Evolutionary conservation across 352 stramenopile genomes (phyloP), one percentile per base, ranked within the genome.

Genomic region (Peronospora farinosa): DNA sequence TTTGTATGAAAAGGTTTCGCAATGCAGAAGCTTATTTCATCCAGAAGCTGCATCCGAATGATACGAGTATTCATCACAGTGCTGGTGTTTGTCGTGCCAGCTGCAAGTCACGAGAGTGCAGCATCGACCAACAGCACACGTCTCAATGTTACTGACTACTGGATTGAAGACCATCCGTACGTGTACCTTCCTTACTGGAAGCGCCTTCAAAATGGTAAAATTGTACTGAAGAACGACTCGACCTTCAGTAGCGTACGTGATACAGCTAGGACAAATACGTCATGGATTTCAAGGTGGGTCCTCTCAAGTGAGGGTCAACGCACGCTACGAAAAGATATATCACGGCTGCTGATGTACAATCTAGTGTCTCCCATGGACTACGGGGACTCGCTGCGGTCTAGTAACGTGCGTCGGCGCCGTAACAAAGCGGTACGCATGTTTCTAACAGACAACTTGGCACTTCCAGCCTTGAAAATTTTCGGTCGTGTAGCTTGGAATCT

Each of bases 331-430:
- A 70, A 73, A 23, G 47, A 70, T 15, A 33, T 69, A 3, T 47
- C 60, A 5, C 54, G 42, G 15, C 30, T 63, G 31, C 19, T 82
- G 21, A 57, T 82, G 39, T 79, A 81, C 59, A 75, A 78, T 23
- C 54, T 80, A 33, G 64, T 85, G 23, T 74, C 71, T 17, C 69
- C 71, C 0, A 67, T 69, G 54, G 60, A 73, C 40, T 64, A 71
- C 15, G 74, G 74, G 2, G 40, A 28, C 4, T 72, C 66, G 21
- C 10, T 68, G 6, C 51, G 66, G 12, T 61, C 69, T 11, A 60
- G 51, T 13, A 67, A 63, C 23, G 54, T 72, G 12, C 66, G 67
- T 30, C 51, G 47, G 7, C 57, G 63, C 28, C 63, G 60, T 17
- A 69, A 77, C 40, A 67, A 68, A 50, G 63, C 65, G 21, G 10